Base-by-base conservation (phyloP, 2,329 filamentous ascomycete genomes). In the Clonostachys byssicola region DNA sequence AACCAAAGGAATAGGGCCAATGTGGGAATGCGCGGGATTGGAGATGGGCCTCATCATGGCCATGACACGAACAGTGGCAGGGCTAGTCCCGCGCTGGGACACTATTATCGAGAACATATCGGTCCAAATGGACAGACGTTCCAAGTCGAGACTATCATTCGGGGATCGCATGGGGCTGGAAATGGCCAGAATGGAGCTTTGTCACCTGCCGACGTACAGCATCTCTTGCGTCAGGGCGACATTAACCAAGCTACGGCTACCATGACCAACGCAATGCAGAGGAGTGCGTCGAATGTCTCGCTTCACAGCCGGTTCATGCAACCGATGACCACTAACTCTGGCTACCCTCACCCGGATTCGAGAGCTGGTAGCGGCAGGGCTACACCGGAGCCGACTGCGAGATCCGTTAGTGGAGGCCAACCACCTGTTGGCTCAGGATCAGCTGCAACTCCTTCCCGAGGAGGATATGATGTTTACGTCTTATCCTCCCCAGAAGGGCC, bases 401-500 rank as follows among this genome's bases (percentile, higher is more conserved):
- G 72, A 53, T 61, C 66, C 17, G 54, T 54, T 12, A 63, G 59
- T 23, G 58, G 55, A 44, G 51, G 59, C 38, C 61, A 59, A 40
- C 60, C 58, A 42, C 49, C 52, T 34, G 23, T 30, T 30, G 9
- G 23, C 9, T 10, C 9, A 4, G 23, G 23, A 10, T 30, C 23
- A 30, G 8, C 23, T 6, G 9, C 9, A 30, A 30, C 23, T 30
- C 45, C 43, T 47, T 52, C 45, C 46, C 58, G 59, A 34, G 64
- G 65, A 20, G 61, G 59, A 3, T 67, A 74, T 0, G 75, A 80
- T 49, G 77, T 84, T 3, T 85, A 84, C 53, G 75, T 86, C 20
- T 59, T 86, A 7, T 78, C 74, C 14, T 85, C 82, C 0, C 80
- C 81, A 1, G 70, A 71, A 40, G 82, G 82, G 1, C 82, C 81